Base-by-base conservation (phyloP, 1,284 basidiomycete genomes). In the Puccinia triticina region DNA sequence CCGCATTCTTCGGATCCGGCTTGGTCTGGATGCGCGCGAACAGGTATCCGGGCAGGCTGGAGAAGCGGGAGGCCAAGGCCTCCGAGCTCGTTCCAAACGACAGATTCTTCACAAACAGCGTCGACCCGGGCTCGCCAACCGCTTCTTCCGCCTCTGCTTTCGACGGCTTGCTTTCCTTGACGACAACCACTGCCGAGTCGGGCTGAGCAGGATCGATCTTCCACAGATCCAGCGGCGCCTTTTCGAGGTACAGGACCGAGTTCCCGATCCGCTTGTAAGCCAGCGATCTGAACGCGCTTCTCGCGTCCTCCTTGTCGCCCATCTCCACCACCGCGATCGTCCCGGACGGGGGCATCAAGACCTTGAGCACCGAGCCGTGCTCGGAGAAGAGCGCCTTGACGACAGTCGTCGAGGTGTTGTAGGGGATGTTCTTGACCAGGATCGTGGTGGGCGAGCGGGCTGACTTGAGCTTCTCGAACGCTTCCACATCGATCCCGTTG, bases 371-470 rank as follows among this genome's bases (percentile, higher is more conserved):
- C 79, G 90, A 89, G 10, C 95, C 96, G 85, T 94, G 92, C 0
- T 90, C 89, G 46, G 91, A 90, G 85, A 99, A 97, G 64, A 98
- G 86, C 83, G 92, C 92, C 48, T 91, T 90, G 26, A 98, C 90
- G 83, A 93, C 91, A 16, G 91, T 90, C 0, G 89, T 88, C 0
- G 92, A 91, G 0, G 95, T 98, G 21, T 94, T 94, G 85, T 93
- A 97, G 0, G 96, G 96, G 66, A 99, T 95, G 88, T 99, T 98
- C 89, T 99, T 99, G 83, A 98, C 93, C 12, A 99, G 90, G 82
- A 98, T 92, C 67, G 90, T 91, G 0, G 94, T 96, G 1, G 88
- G 87, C 1, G 91, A 90, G 0, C 88, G 88, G 53, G n/a, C 61
- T 64, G 74, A 43, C 12, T 43, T 74, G 10, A 71, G 11, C n/a